A percentile compares a stretch with the other conserved stretches of the same genome.
phyloP scores from a whole-genome alignment of 2,329 filamentous ascomycete species.

The Cordyceps sp. region DNA sequence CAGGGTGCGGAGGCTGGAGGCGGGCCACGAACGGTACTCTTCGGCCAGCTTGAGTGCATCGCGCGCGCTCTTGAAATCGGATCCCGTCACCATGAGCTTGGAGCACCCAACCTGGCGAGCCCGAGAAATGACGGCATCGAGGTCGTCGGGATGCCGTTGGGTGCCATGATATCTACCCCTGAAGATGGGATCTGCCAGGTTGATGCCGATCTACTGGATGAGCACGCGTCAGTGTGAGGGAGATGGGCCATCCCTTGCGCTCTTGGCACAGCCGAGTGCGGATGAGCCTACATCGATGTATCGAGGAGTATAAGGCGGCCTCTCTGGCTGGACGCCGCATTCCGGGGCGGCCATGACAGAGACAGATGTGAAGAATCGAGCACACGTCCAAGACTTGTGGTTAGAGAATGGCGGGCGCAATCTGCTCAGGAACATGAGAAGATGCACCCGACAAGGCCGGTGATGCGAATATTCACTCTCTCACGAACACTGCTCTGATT shows the following conservation, averaged over 20 bases:
- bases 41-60: slow-evolving; percentile 59
- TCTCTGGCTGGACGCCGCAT: slow-evolving; percentile 5
- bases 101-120: slow-evolving; percentile 63
- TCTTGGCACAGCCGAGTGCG: no score
- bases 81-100: slow-evolving; percentile 89
- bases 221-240: slow-evolving; percentile 1
- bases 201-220: slow-evolving; percentile 63
- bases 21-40: slow-evolving; percentile 47
- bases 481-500: neutral
- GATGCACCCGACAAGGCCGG: no score
- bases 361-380: neutral
- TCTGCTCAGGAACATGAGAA: neutral
- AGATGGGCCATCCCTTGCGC: no score
- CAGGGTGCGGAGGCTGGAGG: slow-evolving; percentile 1
- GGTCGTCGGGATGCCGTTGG: slow-evolving; percentile 55
- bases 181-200: slow-evolving; percentile 85
- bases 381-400: neutral
- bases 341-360: slow-evolving; percentile 6
- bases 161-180: slow-evolving; percentile 71
- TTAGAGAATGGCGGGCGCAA: neutral
- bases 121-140: slow-evolving; percentile 60
- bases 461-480: no score
- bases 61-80: slow-evolving; percentile 61
- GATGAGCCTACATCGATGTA: slow-evolving; percentile 39
- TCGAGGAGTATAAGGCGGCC: slow-evolving; percentile 22